phyloP scores from a whole-genome alignment of 371 early-diverging fungal genomes.

The Coemansia sp. region DNA sequence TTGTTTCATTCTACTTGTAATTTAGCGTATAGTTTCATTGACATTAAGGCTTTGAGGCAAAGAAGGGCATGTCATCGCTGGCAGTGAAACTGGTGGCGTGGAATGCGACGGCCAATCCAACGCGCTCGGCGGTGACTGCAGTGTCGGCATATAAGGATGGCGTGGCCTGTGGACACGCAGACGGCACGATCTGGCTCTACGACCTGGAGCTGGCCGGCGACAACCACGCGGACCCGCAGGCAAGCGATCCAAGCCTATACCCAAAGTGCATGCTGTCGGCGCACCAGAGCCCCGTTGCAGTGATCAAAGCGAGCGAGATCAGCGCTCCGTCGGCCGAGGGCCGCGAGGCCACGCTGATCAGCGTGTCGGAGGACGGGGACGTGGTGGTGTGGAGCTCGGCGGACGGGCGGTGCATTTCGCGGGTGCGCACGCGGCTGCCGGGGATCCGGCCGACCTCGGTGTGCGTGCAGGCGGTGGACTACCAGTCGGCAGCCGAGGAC shows the following conservation, averaged over 20 bases:
- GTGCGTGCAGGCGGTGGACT: slow-evolving; percentile 33
- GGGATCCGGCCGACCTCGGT: slow-evolving; percentile 25
- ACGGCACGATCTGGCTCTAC: slow-evolving; percentile 48
- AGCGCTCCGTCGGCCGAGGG: slow-evolving; percentile 32
- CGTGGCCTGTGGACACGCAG: slow-evolving; percentile 38
- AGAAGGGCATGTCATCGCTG: slow-evolving; percentile 8
- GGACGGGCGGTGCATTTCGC: slow-evolving; percentile 47
- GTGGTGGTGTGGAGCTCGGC: slow-evolving; percentile 35
- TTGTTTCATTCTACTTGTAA: background rate
- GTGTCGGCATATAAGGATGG: slow-evolving; percentile 22
- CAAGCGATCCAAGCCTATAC: background rate
- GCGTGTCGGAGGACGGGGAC: slow-evolving; percentile 39
- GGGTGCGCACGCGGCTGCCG: slow-evolving; percentile 25
- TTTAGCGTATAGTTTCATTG: background rate
- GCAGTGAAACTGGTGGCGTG: slow-evolving; percentile 30
- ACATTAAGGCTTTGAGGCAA: background rate
- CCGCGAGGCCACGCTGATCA: slow-evolving; percentile 35
- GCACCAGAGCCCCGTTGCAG: slow-evolving; percentile 27
- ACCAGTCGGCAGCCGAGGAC: slow-evolving; percentile 43
- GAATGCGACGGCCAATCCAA: slow-evolving; percentile 43
- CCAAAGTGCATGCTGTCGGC: slow-evolving; percentile 35
- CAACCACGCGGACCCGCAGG: background rate
- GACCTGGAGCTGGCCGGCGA: background rate
- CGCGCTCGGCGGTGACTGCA: slow-evolving; percentile 27
- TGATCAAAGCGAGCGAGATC: slow-evolving; percentile 23